Conservation (phyloP, 1,284 basidiomycete genomes). For the Exobasidium rhododendri region DNA sequence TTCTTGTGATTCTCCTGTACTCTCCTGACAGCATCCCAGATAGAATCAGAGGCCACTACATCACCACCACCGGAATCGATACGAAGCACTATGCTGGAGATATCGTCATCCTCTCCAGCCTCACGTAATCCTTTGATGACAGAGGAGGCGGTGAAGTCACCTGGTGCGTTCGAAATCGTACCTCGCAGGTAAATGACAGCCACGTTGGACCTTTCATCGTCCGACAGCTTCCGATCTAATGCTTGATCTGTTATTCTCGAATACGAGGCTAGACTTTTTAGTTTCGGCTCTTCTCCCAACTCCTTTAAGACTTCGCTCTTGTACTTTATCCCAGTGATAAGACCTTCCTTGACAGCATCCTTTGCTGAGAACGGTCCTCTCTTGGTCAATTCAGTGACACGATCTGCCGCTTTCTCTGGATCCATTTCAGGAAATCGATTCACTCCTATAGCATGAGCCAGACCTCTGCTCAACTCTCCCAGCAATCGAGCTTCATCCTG, state of each 20-base stretch:
- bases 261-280: constrained; percentile 5
- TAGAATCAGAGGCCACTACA: constrained; percentile 56
- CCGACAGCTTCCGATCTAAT: constrained; percentile 28
- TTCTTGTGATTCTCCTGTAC: constrained; percentile 53
- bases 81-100: constrained; percentile 56
- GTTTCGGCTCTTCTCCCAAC: constrained; percentile 17
- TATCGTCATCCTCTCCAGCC: constrained; percentile 55
- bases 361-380: constrained; percentile 54
- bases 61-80: constrained; percentile 58
- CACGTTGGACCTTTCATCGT: constrained; percentile 51
- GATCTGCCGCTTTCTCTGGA: constrained; percentile 34
- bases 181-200: constrained; percentile 57
- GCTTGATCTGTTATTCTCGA: background rate
- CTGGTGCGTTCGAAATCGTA: constrained; percentile 47
- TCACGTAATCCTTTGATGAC: constrained; percentile 56
- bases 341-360: constrained; percentile 52
- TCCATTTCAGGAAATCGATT: constrained; percentile 37
- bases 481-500: constrained; percentile 46
- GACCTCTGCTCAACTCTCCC: constrained; percentile 45
- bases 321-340: constrained; percentile 54
- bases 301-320: constrained; percentile 31
- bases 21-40: constrained; percentile 56
- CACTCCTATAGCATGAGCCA: constrained; percentile 39
- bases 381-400: constrained; percentile 47
- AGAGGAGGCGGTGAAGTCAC: constrained; percentile 50